These are phyloP conservation scores for Candida sithepensis DNA, from an alignment of 805 yeast species.

Conservation along the genomic window DNA sequence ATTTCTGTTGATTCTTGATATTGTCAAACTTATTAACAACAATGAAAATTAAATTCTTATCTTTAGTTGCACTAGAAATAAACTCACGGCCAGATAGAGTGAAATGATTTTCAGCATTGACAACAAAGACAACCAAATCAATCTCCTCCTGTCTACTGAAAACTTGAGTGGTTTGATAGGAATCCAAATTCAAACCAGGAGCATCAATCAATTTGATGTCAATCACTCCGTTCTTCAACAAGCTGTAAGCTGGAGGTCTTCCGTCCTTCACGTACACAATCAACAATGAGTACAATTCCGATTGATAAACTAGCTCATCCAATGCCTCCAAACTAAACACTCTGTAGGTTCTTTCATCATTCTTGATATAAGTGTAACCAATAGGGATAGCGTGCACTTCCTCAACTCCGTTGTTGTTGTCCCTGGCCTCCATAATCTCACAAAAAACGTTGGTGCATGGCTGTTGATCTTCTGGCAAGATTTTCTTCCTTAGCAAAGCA, in stretches of 20 bases:
- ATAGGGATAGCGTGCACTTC: conserved; percentile 89
- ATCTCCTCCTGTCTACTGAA: conserved; percentile 96
- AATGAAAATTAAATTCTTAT: conserved; percentile 86
- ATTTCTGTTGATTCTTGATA: conserved; percentile 75
- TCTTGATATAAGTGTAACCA: conserved; percentile 45
- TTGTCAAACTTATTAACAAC: conserved; percentile 92
- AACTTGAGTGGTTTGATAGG: conserved; percentile 90
- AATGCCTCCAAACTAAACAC: conserved; percentile 51
- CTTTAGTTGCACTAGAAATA: conserved; percentile 84
- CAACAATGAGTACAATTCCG: conserved; percentile 67
- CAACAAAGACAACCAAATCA: conserved; percentile 93
- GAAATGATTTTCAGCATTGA: conserved; percentile 93
- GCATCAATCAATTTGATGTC: conserved; percentile 94
- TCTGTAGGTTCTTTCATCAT: conserved; percentile 65
- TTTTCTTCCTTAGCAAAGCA: conserved; percentile 69
- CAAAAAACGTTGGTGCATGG: conserved; percentile 97
- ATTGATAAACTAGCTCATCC: conserved; percentile 66
- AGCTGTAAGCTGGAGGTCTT: conserved; percentile 61
- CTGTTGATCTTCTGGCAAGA: conserved; percentile 94
- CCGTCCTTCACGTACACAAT: conserved; percentile 80
- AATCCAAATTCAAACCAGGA: conserved; percentile 93
- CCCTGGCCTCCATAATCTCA: conserved; percentile 83
- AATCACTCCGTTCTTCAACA: conserved; percentile 83
- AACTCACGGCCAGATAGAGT: conserved; percentile 94
- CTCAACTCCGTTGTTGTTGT: conserved; percentile 63